Evolutionary conservation across 805 yeast genomes (phyloP), one percentile per base, ranked within the genome.

Genomic region (Lachancea waltii): DNA sequence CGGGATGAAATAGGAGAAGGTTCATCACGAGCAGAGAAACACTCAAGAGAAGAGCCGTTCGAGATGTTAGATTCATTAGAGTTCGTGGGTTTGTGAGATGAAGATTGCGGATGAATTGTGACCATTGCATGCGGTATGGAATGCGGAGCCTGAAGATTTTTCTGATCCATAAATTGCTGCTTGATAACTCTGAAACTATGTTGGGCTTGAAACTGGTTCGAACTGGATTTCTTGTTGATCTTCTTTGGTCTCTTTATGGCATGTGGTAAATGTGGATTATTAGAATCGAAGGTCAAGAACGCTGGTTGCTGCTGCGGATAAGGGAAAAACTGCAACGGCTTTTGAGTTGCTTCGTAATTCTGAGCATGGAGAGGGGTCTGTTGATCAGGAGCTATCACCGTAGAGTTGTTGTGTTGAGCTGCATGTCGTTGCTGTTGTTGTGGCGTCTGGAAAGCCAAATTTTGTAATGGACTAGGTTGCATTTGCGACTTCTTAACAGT

Each of bases 31-130:
- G 51, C 45, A 5, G 57, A 49, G 31, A 48, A 53, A 29, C 48
- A 46, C 16, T 51, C 55, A 23, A 48, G 38, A 4, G 50, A 41
- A 13, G 54, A 50, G 14, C 51, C 52, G 33, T 50, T 45, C 14
- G 44, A 42, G 10, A 42, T 46, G 18, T 41, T 42, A 5, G 49
- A 46, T 13, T 40, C 39, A 22, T 38, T 34, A 7, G 45, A 42
- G 17, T 36, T 27, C 5, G 43, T 17, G n/a, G 35, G 26, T 26
- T 35, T 34, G 23, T 40, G 43, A 3, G 35, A 55, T 49, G 6
- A 64, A 64, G 33, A 58, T 50, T 8, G 61, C 56, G 33, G 56
- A 62, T 37, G 41, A 17, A 30, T 58, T 54, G 40, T 74, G 79
- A 38, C 69, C 27, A 35, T 31, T 31, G 35, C 23, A 11, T 24